Evolutionary conservation across 345 rosid genomes (phyloP), one percentile per base, ranked within the genome.

Genomic region (Murraya koenigii): DNA sequence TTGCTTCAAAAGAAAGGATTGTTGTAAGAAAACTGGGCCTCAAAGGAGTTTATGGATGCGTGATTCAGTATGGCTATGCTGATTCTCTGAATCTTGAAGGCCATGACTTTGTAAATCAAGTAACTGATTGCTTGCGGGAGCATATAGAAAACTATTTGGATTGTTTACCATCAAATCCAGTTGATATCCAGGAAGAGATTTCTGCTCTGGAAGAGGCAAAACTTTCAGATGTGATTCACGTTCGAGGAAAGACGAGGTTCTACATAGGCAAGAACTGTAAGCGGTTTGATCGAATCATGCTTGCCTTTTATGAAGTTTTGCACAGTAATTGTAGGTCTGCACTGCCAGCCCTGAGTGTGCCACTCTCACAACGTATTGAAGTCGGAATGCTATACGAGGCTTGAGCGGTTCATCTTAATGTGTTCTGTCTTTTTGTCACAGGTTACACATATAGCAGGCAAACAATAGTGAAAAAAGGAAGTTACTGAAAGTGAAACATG

Each of bases 331-430:
- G 91, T 26, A 87, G 95, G 80, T 83, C 95, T 20, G 88, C 91
- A 10, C 81, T 91, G 69, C 95, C 93, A 32, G 85, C 88, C 32
- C 77, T 91, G 20, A 90, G 89, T 49, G 82, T 88, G 78, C 90
- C 89, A 1, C 80, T 78, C 23, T 75, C 79, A 5, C 89, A 89
- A 47, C 82, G 88, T 5, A 87, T 88, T 25, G 93, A 91, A 72
- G 90, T 91, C 2, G 93, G 91, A 61, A 89, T 91, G 95, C 82
- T 88, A 5, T 89, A 91, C 5, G 91, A 89, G 76, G 93, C 88
- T 56, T 91, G 77, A 85, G 77, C 10, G 58, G 60, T 44, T 36
- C 28, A 10, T 79, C 44, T 19, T 55, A 26, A 28, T 15, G 36
- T 6, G 0, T 23, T 70, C 39, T 28, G 7, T 25, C 52, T 11